Evolutionary conservation across 495 filamentous ascomycete genomes (phyloP), one percentile per base, ranked within the genome.

Genomic region (Tuber aestivum): DNA sequence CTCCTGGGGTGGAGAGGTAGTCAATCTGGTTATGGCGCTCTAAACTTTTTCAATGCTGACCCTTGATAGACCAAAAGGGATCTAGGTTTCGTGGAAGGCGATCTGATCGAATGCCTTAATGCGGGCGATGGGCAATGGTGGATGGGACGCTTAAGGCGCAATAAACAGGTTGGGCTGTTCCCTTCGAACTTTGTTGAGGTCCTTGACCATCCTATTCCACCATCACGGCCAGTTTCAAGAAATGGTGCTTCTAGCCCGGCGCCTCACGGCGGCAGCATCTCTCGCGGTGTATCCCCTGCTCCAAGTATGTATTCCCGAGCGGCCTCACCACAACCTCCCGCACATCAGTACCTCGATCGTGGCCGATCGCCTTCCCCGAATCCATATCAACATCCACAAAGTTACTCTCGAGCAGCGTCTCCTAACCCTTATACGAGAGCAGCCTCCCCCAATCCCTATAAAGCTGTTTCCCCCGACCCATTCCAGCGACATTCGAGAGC

Each of bases 111-210:
- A 89, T 97, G 94, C 83, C 87, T 99, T 32, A 99, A 98, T 84
- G 95, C 95, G 3, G 95, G 95, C 72, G 95, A 99, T 85, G 96
- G 96, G 41, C 92, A 92, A 72, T 99, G 95, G 96, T 99, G 95
- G 95, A 97, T 93, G 85, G 95, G 95, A 40, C 90, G 95, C 70
- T 83, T 98, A 82, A 90, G 89, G 78, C 89, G 96, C 74, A 95
- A 98, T 83, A 90, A 91, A 83, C 94, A 94, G 79, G 89, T 97
- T 78, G 95, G 95, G 69, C 85, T 95, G 35, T 99, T 99, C 81
- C 95, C 95, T 3, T 97, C 94, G 68, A 99, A 99, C 84, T 99
- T 97, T 83, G 95, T 99, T 76, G 90, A 96, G 81, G 89, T 98
- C 6, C 87, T 99, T 61, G 90, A 92, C 70, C 92, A 96, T 72